Base-by-base conservation (phyloP, 805 yeast species). In the Saccharomyces jurei region DNA sequence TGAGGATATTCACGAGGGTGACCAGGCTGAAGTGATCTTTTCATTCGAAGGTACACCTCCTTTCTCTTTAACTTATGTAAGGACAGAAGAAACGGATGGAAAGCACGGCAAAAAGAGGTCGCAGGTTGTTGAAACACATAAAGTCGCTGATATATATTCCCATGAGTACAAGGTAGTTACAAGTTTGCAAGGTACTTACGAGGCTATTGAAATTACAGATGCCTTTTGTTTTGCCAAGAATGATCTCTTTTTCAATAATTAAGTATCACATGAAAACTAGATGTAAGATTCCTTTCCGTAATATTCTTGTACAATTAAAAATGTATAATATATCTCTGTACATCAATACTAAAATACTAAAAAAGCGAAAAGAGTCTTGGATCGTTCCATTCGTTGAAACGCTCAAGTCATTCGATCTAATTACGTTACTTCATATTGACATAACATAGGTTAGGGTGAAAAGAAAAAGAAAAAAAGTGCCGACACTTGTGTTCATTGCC, bases 1-100 rank as follows among this genome's bases (percentile, higher is more conserved):
- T 54, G 91, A 84, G 64, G 92, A 89, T 68, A 87, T 94, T 47
- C 96, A 90, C 63, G 96, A 89, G 66, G 99, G 98, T 49, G 99
- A 94, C 60, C 88, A 87, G 64, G 91, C 95, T 1, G 96, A 90
- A 66, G 82, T 94, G 50, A 79, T 79, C 1, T 92, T 94, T 71
- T 79, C 82, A 22, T 87, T 94, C 63, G 79, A 80, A 32, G 99
- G 99, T 14, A 80, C 83, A 0, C 96, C 98, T 10, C 99, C 99
- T 11, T 94, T 92, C 74, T 75, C 84, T 46, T 77, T 94, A 59
- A 87, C 91, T 1, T 94, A 91, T 66, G 86, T 86, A 8, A 80
- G 98, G 65, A 84, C 87, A 5, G 80, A 81, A 53, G 79, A 78
- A 50, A 58, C 68, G 17, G 75, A 70, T 25, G 74, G 70, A 14